A percentile compares a stretch with the other conserved stretches of the same genome.
Evolutionary conservation across 1,284 basidiomycete genomes (phyloP).

Genomic region (Sanguinoderma infundibulare): DNA sequence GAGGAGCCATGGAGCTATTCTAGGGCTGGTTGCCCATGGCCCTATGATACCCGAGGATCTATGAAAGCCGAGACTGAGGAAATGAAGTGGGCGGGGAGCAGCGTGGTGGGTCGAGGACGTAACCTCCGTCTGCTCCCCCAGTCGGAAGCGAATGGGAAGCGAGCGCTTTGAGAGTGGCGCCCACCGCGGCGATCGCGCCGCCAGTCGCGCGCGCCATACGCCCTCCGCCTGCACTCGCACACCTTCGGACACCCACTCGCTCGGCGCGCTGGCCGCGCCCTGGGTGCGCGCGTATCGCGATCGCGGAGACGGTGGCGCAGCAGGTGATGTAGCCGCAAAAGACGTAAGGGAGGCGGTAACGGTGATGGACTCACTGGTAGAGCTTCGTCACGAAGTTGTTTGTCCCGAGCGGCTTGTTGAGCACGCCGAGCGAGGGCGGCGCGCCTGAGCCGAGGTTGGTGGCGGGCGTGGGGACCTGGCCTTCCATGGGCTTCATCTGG

Average conservation of each 20-base stretch:
- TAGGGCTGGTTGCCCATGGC: neutral
- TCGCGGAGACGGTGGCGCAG: constrained; percentile 7
- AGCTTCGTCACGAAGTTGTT: constrained; percentile 87
- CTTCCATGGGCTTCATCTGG: constrained; percentile 36
- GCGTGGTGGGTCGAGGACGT: neutral
- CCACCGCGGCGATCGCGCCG: neutral
- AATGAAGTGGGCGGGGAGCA: neutral
- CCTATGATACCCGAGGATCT: neutral
- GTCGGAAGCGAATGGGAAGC: constrained; percentile 1
- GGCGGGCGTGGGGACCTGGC: constrained; percentile 21
- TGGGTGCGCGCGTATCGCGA: neutral
- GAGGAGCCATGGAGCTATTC: neutral
- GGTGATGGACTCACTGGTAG: constrained; percentile 64
- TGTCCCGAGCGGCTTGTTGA: constrained; percentile 69
- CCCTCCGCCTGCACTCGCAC: neutral
- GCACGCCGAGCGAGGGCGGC: constrained; percentile 48
- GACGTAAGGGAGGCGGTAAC: neutral
- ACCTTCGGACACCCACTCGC: no score
- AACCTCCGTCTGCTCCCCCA: neutral
- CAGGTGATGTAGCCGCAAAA: neutral
- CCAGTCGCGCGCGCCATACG: constrained; percentile 5
- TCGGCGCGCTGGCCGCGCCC: constrained; percentile 1
- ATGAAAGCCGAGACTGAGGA: neutral
- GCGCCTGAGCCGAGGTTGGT: constrained; percentile 21
- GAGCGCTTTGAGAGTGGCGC: neutral